These are phyloP conservation scores for Boletus pseudopeckii DNA, from an alignment of 768 basidiomycete species.

Conservation along the genomic window DNA sequence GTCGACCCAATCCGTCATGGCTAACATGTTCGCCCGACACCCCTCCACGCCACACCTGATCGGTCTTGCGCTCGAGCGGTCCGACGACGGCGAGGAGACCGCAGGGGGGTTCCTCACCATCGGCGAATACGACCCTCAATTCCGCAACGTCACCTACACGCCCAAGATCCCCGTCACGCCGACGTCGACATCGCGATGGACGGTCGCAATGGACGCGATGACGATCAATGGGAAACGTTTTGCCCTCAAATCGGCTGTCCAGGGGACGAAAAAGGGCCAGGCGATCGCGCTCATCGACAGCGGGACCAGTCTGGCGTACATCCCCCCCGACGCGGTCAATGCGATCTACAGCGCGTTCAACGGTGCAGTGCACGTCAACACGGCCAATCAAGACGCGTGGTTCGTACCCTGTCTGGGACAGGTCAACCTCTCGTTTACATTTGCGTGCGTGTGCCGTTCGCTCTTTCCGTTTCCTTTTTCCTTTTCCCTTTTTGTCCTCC, in stretches of 20 bases:
- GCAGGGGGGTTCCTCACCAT: conserved; percentile 41
- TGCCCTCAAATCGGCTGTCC: conserved; percentile 29
- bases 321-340: conserved; percentile 34
- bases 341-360: conserved; percentile 39
- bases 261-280: conserved; percentile 29
- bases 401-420: conserved; percentile 33
- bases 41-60: conserved; percentile 37
- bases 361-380: conserved; percentile 35
- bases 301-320: conserved; percentile 38
- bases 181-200: conserved; percentile 37
- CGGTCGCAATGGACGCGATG: conserved; percentile 39
- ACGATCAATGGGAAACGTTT: conserved; percentile 31
- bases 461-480: too few relatives aligned
- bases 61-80: conserved; percentile 40
- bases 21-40: conserved; percentile 39
- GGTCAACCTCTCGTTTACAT: conserved; percentile 28
- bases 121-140: conserved; percentile 40
- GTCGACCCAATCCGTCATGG: conserved; percentile 31
- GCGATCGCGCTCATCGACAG: conserved; percentile 42
- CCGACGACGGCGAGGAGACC: conserved; percentile 38
- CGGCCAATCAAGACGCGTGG: conserved; percentile 32
- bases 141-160: conserved; percentile 26
- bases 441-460: conserved; percentile 1
- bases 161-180: conserved; percentile 37
- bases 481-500: too few relatives aligned